Evolutionary conservation across 805 yeast species (phyloP), one percentile per base, ranked within the genome.

Genomic region (Wickerhamiella dianesei): DNA sequence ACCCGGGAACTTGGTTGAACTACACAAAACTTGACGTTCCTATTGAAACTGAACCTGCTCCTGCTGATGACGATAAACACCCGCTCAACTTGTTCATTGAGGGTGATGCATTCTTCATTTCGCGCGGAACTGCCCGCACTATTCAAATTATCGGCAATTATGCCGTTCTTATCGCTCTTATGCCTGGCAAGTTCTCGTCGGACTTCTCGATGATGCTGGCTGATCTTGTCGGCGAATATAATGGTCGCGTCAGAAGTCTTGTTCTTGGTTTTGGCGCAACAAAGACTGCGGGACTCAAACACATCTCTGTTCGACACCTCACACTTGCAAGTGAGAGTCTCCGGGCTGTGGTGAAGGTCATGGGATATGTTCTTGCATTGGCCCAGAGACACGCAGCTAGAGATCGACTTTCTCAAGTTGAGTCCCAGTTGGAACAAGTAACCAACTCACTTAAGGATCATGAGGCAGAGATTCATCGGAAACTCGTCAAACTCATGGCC

Each of bases 231-330:
- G 70, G 71, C 39, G 62, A 72, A 9, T 64, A 75, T 56, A 80
- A 81, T 53, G 60, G 75, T 16, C 73, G 77, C 49, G 65, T 75
- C 4, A 71, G 75, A 3, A 75, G 75, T 50, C 74, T 82, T 3
- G 78, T 82, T 37, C 64, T 82, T 35, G 81, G 79, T 40, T 86
- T 88, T 1, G 84, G 82, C 39, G 89, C 89, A 1, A 80, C 83
- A 2, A 64, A 76, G 52, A 75, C 87, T 0, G 60, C 89, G 0
- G 86, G 84, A 0, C 65, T 82, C 44, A 77, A 73, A 52, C 87
- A 81, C 56, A 81, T 82, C 44, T 78, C 84, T 3, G 80, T 86
- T 1, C 78, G 77, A 53, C 84, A 82, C 59, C 59, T 82, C 44
- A 79, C 86, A 0, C 67, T 81, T 37, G 75, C 82, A 35, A 75